Conservation (phyloP, 768 basidiomycete species). For the Lactarius trivialis region DNA sequence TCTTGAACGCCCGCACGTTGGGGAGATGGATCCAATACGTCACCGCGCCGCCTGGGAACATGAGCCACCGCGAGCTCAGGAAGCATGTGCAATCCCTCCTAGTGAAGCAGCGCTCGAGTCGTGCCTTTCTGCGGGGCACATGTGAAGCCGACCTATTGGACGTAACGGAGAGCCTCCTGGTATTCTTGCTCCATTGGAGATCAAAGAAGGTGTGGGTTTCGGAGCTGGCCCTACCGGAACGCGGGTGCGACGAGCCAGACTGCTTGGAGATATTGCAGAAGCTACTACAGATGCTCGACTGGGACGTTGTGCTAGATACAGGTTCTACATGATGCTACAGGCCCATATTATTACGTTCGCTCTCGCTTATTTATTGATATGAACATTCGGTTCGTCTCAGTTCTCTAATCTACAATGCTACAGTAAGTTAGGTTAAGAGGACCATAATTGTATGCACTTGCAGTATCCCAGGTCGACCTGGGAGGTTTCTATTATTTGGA, state of each 20-base stretch:
- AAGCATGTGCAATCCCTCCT: background rate
- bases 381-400: background rate
- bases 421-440: background rate
- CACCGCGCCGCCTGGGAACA: background rate
- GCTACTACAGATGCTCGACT: constrained; percentile 5
- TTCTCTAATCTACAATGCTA: background rate
- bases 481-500: background rate
- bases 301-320: constrained; percentile 4
- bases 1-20: background rate
- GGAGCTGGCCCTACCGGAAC: constrained; percentile 1
- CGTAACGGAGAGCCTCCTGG: constrained; percentile 9
- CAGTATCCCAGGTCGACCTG: too few species aligned
- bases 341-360: background rate
- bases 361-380: background rate
- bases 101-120: background rate
- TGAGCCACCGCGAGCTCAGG: background rate
- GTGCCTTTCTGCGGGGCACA: background rate
- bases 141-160: background rate
- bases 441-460: background rate
- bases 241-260: constrained; percentile 1
- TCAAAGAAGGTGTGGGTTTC: constrained; percentile 2
- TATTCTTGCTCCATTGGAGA: constrained; percentile 7
- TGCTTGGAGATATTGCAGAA: constrained; percentile 1
- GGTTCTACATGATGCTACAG: background rate
- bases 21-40: background rate